Evolutionary conservation across 1,284 basidiomycete species (phyloP).

Genomic region (Naganishia cerealis): DNA sequence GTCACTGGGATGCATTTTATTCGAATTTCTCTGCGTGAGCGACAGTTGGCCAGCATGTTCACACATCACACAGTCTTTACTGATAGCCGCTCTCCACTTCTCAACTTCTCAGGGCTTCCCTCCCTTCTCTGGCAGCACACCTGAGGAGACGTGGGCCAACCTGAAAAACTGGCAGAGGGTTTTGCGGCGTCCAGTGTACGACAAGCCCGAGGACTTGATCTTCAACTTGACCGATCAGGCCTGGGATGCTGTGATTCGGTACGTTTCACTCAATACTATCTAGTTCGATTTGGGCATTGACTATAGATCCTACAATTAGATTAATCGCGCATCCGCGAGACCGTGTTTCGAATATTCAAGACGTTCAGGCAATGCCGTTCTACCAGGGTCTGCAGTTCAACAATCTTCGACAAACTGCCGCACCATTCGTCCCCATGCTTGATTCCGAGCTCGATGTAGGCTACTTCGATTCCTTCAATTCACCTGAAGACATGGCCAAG

Average conservation of each 20-base stretch:
- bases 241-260: conserved; percentile 94
- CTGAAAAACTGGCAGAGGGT: conserved; percentile 96
- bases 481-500: conserved; percentile 94
- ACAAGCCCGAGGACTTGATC: conserved; percentile 91
- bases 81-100: conserved; percentile 35
- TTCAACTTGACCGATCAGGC: conserved; percentile 93
- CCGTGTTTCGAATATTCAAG: conserved; percentile 71
- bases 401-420: conserved; percentile 70
- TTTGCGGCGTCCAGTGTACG: conserved; percentile 87
- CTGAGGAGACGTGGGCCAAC: conserved; percentile 99
- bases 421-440: conserved; percentile 93
- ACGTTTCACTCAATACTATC: conserved; percentile 35
- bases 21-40: conserved; percentile 77
- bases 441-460: conserved; percentile 94
- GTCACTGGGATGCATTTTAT: conserved; percentile 97
- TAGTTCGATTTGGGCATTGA: neutral
- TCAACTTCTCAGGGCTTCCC: conserved; percentile 73
- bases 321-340: conserved; percentile 73
- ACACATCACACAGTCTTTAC: neutral
- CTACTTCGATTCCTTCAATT: conserved; percentile 97
- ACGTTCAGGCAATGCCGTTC: conserved; percentile 80
- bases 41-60: no score
- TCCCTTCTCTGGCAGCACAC: conserved; percentile 90
- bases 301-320: conserved; percentile 51
- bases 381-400: conserved; percentile 76